Conservation (phyloP, 305 asterid genomes). For the Plantago coronopus region DNA sequence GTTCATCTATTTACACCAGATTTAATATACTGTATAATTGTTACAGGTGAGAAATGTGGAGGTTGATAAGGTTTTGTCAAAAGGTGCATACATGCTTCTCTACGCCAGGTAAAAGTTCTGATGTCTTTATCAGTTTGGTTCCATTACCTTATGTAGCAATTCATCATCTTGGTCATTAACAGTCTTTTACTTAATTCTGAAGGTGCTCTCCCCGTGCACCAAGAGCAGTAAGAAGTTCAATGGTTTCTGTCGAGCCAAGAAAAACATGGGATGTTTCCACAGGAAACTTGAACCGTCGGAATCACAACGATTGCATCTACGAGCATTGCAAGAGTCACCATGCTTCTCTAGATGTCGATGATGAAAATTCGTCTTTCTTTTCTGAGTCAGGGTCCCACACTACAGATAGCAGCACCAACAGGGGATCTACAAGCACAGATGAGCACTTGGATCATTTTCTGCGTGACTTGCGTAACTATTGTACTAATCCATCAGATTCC, state of each 20-base stretch:
- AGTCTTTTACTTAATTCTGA: slow-evolving; percentile 7
- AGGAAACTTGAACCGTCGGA: slow-evolving; percentile 20
- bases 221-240: slow-evolving; percentile 39
- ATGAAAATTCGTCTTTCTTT: slow-evolving; percentile 59
- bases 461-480: slow-evolving; percentile 31
- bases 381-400: slow-evolving; percentile 61
- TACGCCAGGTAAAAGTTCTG: slow-evolving; percentile 57
- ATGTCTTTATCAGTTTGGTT: neutral
- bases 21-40: slow-evolving; percentile 20
- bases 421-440: slow-evolving; percentile 50
- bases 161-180: slow-evolving; percentile 14
- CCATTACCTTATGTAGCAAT: neutral
- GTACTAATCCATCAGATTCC: slow-evolving; percentile 48
- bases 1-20: neutral
- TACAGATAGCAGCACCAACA: slow-evolving; percentile 64
- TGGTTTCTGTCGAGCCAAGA: slow-evolving; percentile 25
- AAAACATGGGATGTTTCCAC: slow-evolving; percentile 37
- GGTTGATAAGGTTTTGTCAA: slow-evolving; percentile 50
- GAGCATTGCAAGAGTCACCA: slow-evolving; percentile 16
- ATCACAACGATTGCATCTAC: slow-evolving; percentile 26
- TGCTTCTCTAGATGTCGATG: slow-evolving; percentile 21
- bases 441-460: slow-evolving; percentile 46
- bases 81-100: slow-evolving; percentile 79
- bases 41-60: slow-evolving; percentile 61
- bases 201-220: slow-evolving; percentile 93